Percentiles rank a stretch among this genome's conserved stretches.
phyloP scores from a whole-genome alignment of 2,329 filamentous ascomycete species.

The Stagonosporopsis rhizophila region DNA sequence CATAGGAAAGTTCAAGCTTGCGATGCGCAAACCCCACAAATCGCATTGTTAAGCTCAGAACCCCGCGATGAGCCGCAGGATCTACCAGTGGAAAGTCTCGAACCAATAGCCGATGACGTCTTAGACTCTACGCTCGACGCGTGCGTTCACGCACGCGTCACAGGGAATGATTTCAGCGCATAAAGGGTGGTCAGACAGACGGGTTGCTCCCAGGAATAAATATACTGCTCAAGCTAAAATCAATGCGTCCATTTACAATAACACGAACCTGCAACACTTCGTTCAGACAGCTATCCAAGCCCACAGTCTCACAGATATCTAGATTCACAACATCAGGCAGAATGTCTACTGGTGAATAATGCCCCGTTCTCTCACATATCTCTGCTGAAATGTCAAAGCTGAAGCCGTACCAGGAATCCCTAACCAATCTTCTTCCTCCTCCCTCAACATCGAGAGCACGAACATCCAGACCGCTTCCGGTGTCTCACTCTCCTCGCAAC shows the following conservation, averaged over 20 bases:
- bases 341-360: conserved; percentile 40
- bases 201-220: background rate
- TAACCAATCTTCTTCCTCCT: conserved; percentile 4
- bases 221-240: background rate
- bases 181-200: conserved; percentile 7
- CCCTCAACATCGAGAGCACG: conserved; percentile 61
- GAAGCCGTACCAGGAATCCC: conserved; percentile 16
- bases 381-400: conserved; percentile 9
- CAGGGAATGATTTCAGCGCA: background rate
- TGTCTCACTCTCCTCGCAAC: conserved; percentile 57
- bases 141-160: conserved; percentile 4
- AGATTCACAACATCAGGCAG: conserved; percentile 26
- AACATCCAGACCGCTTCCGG: conserved; percentile 61
- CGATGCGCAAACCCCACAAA: conserved; percentile 1
- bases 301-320: conserved; percentile 24
- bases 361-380: too few species aligned
- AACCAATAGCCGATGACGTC: conserved; percentile 13
- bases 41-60: conserved; percentile 3
- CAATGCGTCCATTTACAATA: conserved; percentile 31
- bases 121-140: conserved; percentile 13
- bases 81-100: conserved; percentile 11
- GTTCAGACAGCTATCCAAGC: conserved; percentile 26
- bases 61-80: conserved; percentile 8
- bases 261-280: conserved; percentile 24
- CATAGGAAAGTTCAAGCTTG: background rate